phyloP scores from a whole-genome alignment of 2,329 filamentous ascomycete genomes.

The Monosporascus sp. region DNA sequence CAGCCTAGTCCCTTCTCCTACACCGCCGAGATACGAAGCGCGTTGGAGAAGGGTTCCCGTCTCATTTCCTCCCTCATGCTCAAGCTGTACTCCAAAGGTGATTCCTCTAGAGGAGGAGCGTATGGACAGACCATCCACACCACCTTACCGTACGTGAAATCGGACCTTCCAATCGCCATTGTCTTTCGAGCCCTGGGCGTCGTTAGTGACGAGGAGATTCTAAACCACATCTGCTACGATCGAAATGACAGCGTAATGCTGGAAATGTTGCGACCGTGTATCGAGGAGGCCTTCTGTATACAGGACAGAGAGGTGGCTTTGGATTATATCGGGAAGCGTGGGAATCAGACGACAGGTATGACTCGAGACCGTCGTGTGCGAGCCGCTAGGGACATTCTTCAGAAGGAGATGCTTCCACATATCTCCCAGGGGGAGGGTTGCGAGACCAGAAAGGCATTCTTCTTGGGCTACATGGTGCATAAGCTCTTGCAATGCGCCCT shows the following conservation, averaged over 20 bases:
- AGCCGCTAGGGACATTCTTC: constrained; percentile 88
- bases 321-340: constrained; percentile 93
- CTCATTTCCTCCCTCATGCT: constrained; percentile 90
- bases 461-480: constrained; percentile 98
- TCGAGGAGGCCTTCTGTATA: constrained; percentile 94
- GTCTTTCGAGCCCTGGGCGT: constrained; percentile 94
- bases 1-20: constrained; percentile 88
- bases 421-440: constrained; percentile 94
- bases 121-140: constrained; percentile 87
- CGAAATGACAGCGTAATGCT: constrained; percentile 94
- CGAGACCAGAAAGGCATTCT: constrained; percentile 95
- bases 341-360: constrained; percentile 63
- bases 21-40: constrained; percentile 92
- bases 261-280: constrained; percentile 94
- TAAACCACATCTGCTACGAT: constrained; percentile 97
- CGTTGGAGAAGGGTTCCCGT: constrained; percentile 90
- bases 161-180: constrained; percentile 87
- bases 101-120: constrained; percentile 63
- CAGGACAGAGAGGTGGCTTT: constrained; percentile 92
- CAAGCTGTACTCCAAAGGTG: constrained; percentile 83
- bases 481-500: constrained; percentile 89
- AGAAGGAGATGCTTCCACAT: constrained; percentile 94
- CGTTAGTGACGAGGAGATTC: constrained; percentile 94
- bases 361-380: constrained; percentile 83
- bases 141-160: constrained; percentile 88